Evolutionary conservation across 495 filamentous ascomycete species (phyloP).

Genomic region (Xylaria nigripes): DNA sequence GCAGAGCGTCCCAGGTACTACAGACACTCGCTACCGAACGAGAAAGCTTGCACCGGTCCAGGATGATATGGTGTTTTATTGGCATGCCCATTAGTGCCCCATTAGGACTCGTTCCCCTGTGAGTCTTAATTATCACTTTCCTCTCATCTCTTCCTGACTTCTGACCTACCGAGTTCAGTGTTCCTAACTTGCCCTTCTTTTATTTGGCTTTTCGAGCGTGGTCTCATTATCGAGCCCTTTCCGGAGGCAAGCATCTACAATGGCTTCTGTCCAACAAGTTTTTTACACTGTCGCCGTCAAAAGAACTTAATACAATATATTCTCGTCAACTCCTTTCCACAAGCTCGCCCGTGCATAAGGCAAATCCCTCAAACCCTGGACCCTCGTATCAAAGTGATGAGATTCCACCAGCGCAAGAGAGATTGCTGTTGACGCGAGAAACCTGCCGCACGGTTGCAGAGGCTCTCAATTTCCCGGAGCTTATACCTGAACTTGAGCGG

Average conservation of each 20-base stretch:
- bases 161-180: conserved; percentile 36
- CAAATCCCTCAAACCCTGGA: conserved; percentile 26
- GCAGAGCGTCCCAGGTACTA: conserved; percentile 53
- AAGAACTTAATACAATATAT: conserved; percentile 67
- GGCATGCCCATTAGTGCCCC: conserved; percentile 81
- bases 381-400: conserved; percentile 12
- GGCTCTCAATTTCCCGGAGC: conserved; percentile 67
- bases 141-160: not conserved
- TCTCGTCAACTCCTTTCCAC: conserved; percentile 19
- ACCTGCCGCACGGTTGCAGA: conserved; percentile 58
- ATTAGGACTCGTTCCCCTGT: conserved; percentile 77
- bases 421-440: conserved; percentile 50
- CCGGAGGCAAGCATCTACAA: conserved; percentile 76
- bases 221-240: conserved; percentile 64
- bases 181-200: conserved; percentile 97
- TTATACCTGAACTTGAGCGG: conserved; percentile 81
- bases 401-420: conserved; percentile 39
- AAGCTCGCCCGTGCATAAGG: conserved; percentile 20
- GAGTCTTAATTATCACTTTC: conserved; percentile 29
- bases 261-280: conserved; percentile 68
- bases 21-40: conserved; percentile 65
- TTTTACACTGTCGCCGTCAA: conserved; percentile 52
- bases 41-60: conserved; percentile 64
- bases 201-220: conserved; percentile 77
- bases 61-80: conserved; percentile 69